phyloP scores from a whole-genome alignment of 2,329 filamentous ascomycete genomes.

The Colletotrichum camelliae region DNA sequence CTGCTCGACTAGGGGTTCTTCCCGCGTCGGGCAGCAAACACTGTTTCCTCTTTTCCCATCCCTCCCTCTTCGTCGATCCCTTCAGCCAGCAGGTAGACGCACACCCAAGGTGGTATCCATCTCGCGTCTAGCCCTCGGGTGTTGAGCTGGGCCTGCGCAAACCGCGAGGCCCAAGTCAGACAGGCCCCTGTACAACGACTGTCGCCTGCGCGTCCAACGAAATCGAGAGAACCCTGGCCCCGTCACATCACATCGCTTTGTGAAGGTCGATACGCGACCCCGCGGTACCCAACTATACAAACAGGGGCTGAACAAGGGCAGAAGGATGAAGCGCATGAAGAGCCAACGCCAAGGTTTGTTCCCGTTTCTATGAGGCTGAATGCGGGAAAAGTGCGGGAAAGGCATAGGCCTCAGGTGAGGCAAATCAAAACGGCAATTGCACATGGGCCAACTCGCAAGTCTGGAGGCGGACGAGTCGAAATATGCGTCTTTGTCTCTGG shows the following conservation, averaged over 20 bases:
- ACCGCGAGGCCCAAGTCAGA: background rate
- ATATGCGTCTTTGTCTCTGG: background rate
- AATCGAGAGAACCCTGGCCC: background rate
- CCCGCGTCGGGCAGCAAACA: background rate
- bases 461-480: background rate
- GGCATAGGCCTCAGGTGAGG: background rate
- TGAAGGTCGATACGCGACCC: background rate
- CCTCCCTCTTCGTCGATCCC: background rate
- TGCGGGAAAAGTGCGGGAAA: background rate
- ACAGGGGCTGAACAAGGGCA: background rate
- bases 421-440: background rate
- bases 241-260: background rate
- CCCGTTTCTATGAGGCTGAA: background rate
- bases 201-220: background rate
- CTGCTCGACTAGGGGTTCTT: background rate
- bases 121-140: background rate
- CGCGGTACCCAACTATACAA: background rate
- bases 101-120: background rate
- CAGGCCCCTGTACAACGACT: background rate
- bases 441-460: background rate
- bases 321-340: background rate
- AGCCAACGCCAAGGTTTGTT: background rate
- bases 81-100: background rate
- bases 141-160: background rate
- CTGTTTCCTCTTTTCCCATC: background rate